Evolutionary conservation across 78 protist species (phyloP), one percentile per base, ranked within the genome.

Genomic region (Monocercomonoides exilis): DNA sequence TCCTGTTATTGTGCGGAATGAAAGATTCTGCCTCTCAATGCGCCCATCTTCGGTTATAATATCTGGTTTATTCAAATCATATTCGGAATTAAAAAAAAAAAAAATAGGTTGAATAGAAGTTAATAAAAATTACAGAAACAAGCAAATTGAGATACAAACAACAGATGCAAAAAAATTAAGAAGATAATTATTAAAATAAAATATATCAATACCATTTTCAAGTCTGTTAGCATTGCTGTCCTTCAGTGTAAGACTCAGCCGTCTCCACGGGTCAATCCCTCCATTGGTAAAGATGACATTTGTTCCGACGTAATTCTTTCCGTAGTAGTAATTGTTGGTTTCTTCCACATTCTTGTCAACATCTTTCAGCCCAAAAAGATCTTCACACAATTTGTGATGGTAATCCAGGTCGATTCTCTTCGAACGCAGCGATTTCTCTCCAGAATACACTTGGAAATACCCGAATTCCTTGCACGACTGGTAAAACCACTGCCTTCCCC

Each of bases 391-490:
- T 35, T 79, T 35, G 33, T 79, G 11, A 32, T 79, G 82, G 82
- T 32, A 11, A 5, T 79, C 82, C 44, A 79, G 82, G 44, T n/a
- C 33, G 5, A 79, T 32, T 5, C 33, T 5, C 82, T 11, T 79
- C 11, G 82, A 32, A 6, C 44, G 33, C 41, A 11, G 82, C 21
- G 70, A 54, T 11, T 54, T 54, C 70, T 54, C 88, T 3, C 41
- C 41, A 36, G 89, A 46, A 36, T 38, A 38, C 38, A 84, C 88
- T 5, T 87, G 89, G 87, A 87, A 87, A 46, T 87, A 89, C n/a
- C 81, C 91, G 29, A 89, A 46, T 11, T 70, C 80, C 3, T 1
- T 5, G 63, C 91, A 89, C 5, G 43, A 84, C 45, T 89, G 85
- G 79, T 35, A 89, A 1, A 38, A 81, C 91, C 91, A 89, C 2